These are phyloP conservation scores for Cardamine occulta DNA, from an alignment of 345 rosid genomes.

Conservation along the genomic window DNA sequence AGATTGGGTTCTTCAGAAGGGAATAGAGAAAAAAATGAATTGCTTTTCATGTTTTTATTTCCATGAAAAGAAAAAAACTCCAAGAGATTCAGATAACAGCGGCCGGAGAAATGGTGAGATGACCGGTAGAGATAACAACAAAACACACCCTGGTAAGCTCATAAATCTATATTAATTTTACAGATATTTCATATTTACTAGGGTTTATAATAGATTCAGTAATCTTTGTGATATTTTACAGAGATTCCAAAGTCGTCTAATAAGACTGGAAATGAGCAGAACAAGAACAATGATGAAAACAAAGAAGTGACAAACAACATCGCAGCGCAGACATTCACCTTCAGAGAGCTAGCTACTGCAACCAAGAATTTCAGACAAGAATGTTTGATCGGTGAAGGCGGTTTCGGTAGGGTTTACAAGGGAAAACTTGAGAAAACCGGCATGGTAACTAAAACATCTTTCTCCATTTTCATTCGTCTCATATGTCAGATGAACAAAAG, in stretches of 20 bases:
- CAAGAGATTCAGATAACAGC: slow-evolving; percentile 41
- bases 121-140: slow-evolving; percentile 42
- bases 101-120: slow-evolving; percentile 40
- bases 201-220: slow-evolving; percentile 14
- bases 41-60: slow-evolving; percentile 80
- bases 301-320: slow-evolving; percentile 51
- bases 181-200: background rate
- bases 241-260: slow-evolving; percentile 35
- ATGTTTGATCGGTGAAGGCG: slow-evolving; percentile 93
- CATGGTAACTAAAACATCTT: slow-evolving; percentile 50
- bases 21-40: slow-evolving; percentile 54
- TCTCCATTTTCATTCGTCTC: background rate
- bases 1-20: slow-evolving; percentile 1
- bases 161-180: background rate
- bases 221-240: slow-evolving; percentile 10
- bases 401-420: slow-evolving; percentile 92
- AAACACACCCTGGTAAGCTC: slow-evolving; percentile 45
- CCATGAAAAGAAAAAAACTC: slow-evolving; percentile 51
- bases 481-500: background rate
- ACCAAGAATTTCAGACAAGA: slow-evolving; percentile 88
- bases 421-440: slow-evolving; percentile 68
- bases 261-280: slow-evolving; percentile 31
- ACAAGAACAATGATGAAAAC: slow-evolving; percentile 39
- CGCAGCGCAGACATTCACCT: slow-evolving; percentile 76
- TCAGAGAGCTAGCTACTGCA: slow-evolving; percentile 81